Percentiles rank a stretch among this genome's conserved stretches.
Evolutionary conservation across 2,329 filamentous ascomycete genomes (phyloP).

Genomic region (Aureobasidium sp.): DNA sequence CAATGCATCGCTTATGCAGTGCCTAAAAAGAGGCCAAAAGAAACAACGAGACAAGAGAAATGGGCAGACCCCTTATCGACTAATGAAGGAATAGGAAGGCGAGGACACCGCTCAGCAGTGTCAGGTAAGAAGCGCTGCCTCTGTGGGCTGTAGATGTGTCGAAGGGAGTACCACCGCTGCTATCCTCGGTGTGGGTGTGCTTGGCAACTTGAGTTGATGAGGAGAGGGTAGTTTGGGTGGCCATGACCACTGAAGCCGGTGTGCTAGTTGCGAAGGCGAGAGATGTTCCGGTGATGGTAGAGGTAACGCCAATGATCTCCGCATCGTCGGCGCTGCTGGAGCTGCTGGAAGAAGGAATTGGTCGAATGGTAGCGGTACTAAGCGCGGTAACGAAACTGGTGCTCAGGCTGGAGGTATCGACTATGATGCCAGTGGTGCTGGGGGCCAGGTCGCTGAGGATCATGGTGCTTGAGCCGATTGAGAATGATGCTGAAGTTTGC

Average conservation of each 20-base stretch:
- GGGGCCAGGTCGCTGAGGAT: background rate
- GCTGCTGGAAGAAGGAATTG: background rate
- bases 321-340: background rate
- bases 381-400: background rate
- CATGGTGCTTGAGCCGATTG: conserved; percentile 12
- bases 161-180: background rate
- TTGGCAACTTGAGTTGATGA: background rate
- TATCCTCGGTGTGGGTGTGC: background rate
- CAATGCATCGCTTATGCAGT: conserved; percentile 4
- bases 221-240: background rate
- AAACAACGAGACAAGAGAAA: background rate
- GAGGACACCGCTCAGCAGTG: background rate
- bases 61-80: background rate
- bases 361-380: background rate
- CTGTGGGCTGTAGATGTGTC: background rate
- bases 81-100: background rate
- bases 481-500: conserved; percentile 7
- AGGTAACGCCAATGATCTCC: background rate
- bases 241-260: background rate
- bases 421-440: conserved; percentile 1
- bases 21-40: background rate
- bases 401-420: conserved; percentile 11
- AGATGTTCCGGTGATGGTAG: background rate
- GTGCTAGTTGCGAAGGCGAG: conserved; percentile 6
- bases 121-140: background rate